Percentiles rank a stretch among this genome's conserved stretches.
Evolutionary conservation across 108 stramenopile genomes (phyloP).

Genomic region (Nannochloropsis salina): DNA sequence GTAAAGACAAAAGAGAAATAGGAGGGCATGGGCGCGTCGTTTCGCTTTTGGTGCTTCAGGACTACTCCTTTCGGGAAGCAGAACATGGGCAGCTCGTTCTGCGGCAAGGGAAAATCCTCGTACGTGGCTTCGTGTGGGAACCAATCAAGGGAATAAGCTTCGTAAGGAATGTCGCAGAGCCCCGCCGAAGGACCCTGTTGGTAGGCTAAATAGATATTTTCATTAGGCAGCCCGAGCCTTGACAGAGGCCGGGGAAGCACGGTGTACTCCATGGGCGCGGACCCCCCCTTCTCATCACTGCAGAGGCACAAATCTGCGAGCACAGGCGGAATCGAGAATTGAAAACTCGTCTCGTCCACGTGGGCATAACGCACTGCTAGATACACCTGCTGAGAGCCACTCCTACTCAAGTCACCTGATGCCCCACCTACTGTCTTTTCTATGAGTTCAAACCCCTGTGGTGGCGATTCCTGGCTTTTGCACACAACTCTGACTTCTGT

Average conservation of each 20-base stretch:
- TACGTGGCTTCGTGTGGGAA: conserved; percentile 41
- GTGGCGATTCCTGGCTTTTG: background rate
- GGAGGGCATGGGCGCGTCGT: conserved; percentile 52
- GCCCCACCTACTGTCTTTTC: background rate
- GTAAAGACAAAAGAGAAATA: conserved; percentile 59
- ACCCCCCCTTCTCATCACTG: background rate
- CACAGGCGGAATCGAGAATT: background rate
- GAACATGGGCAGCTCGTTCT: conserved; percentile 56
- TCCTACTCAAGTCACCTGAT: background rate
- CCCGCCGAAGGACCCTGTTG: conserved; percentile 34
- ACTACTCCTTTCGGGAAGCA: conserved; percentile 50
- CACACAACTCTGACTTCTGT: background rate
- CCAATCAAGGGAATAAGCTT: conserved; percentile 35
- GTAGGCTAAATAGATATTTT: conserved; percentile 46
- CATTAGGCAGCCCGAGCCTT: conserved; percentile 22
- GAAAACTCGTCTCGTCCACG: background rate
- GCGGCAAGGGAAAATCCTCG: conserved; percentile 33
- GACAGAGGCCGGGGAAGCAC: background rate
- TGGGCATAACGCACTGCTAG: background rate
- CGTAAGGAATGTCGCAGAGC: conserved; percentile 39
- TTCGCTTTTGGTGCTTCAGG: conserved; percentile 20
- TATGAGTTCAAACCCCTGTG: background rate
- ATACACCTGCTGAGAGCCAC: background rate
- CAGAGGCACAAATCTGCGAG: background rate
- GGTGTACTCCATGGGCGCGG: background rate